phyloP scores from a whole-genome alignment of 345 rosid genomes.

The Zanthoxylum bungeanum region DNA sequence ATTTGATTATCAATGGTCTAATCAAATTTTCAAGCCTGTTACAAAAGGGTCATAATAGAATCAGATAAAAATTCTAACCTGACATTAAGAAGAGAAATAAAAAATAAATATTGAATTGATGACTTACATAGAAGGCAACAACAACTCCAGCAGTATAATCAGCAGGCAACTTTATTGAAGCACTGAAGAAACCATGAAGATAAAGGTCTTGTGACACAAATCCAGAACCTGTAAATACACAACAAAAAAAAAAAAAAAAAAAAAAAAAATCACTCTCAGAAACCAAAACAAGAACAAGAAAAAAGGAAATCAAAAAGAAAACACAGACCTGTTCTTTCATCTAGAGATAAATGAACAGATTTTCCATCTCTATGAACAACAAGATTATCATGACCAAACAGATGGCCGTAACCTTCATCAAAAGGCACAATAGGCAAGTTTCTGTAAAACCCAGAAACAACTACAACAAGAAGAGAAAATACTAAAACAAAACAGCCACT shows the following conservation, averaged over 20 bases:
- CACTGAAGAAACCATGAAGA: conserved; percentile 92
- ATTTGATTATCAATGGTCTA: neutral
- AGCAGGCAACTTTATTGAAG: conserved; percentile 85
- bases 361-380: conserved; percentile 74
- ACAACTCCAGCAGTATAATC: conserved; percentile 99
- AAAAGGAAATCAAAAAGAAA: neutral
- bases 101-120: neutral
- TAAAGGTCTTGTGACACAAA: conserved; percentile 92
- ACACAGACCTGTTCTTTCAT: conserved; percentile 80
- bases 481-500: conserved; percentile 27
- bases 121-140: conserved; percentile 94
- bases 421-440: conserved; percentile 59
- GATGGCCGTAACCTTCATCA: conserved; percentile 88
- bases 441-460: conserved; percentile 52
- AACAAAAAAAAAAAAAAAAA: neutral
- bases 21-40: neutral
- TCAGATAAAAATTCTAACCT: neutral
- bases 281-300: neutral
- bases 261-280: neutral
- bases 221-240: conserved; percentile 73
- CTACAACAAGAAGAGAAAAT: conserved; percentile 35
- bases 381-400: conserved; percentile 85
- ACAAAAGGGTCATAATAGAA: neutral
- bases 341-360: conserved; percentile 73
- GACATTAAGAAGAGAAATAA: neutral